Evolutionary conservation across 768 basidiomycete genomes (phyloP).

Genomic region (Paxillus rubicundulus): DNA sequence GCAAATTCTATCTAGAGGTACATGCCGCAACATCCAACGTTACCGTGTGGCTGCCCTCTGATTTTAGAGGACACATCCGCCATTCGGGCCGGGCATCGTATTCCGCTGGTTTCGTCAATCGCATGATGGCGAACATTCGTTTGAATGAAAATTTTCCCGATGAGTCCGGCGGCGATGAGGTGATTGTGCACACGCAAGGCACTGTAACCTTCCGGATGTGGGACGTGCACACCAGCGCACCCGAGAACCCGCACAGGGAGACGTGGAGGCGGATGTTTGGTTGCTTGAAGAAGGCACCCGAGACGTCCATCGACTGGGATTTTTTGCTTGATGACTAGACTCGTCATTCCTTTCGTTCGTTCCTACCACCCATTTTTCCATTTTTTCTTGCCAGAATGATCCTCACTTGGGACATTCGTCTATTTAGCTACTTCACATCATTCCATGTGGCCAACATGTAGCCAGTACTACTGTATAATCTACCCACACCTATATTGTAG

Average conservation of each 20-base stretch:
- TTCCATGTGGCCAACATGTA: conserved; percentile 29
- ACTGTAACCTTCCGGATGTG: conserved; percentile 73
- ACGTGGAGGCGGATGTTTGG: conserved; percentile 62
- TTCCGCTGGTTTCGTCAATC: conserved; percentile 74
- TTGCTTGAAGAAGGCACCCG: conserved; percentile 51
- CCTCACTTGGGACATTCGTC: conserved; percentile 14
- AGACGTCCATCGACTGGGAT: conserved; percentile 68
- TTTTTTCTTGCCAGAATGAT: conserved; percentile 6
- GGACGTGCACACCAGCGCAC: conserved; percentile 64
- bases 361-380: conserved; percentile 7
- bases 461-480: conserved; percentile 10
- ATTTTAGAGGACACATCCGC: conserved; percentile 69
- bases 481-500: conserved; percentile 23
- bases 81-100: conserved; percentile 50
- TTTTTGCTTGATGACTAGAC: conserved; percentile 68
- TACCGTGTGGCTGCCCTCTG: conserved; percentile 75
- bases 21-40: conserved; percentile 65
- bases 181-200: conserved; percentile 60
- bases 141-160: conserved; percentile 42
- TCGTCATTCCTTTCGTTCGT: conserved; percentile 9
- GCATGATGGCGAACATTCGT: conserved; percentile 53
- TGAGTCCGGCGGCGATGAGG: conserved; percentile 51
- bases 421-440: conserved; percentile 17
- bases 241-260: conserved; percentile 64
- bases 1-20: conserved; percentile 63